phyloP scores from a whole-genome alignment of 768 basidiomycete genomes.

The Russula vinacea region DNA sequence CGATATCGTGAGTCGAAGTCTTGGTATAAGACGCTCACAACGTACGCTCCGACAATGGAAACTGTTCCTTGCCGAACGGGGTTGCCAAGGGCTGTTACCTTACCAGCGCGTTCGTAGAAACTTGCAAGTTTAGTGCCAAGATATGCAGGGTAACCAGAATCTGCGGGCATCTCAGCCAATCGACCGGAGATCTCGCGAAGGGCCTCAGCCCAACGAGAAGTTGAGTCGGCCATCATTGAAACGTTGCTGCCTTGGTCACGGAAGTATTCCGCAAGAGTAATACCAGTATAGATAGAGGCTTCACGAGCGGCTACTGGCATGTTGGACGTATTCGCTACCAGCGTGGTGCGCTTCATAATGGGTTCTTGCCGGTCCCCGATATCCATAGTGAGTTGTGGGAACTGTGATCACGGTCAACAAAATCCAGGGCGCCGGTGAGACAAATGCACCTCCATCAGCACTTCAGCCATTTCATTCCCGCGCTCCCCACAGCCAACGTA shows the following conservation, averaged over 20 bases:
- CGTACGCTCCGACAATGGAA: constrained; percentile 98
- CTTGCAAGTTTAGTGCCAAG: constrained; percentile 91
- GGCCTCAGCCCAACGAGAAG: constrained; percentile 98
- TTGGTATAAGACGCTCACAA: constrained; percentile 30
- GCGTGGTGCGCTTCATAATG: constrained; percentile 99
- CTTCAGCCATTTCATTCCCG: constrained; percentile 99
- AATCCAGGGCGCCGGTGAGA: constrained; percentile 14
- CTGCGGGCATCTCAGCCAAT: constrained; percentile 98
- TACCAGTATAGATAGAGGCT: constrained; percentile 99
- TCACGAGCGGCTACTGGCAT: constrained; percentile 99
- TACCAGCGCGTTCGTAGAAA: constrained; percentile 99
- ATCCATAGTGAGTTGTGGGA: constrained; percentile 92
- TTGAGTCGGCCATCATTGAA: constrained; percentile 99
- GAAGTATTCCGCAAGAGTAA: constrained; percentile 99
- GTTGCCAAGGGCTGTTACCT: constrained; percentile 88
- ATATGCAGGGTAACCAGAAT: constrained; percentile 98
- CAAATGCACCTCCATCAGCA: constrained; percentile 84
- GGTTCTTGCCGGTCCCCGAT: constrained; percentile 91
- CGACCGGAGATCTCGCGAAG: constrained; percentile 99
- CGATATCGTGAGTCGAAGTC: constrained; percentile 12
- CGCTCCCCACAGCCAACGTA: constrained; percentile 99
- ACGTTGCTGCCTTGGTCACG: constrained; percentile 98
- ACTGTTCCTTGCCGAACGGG: constrained; percentile 88
- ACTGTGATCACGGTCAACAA: constrained; percentile 40
- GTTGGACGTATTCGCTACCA: constrained; percentile 99